These are phyloP conservation scores for Zygotorulaspora danielsina DNA, from an alignment of 805 yeast species.

Conservation along the genomic window DNA sequence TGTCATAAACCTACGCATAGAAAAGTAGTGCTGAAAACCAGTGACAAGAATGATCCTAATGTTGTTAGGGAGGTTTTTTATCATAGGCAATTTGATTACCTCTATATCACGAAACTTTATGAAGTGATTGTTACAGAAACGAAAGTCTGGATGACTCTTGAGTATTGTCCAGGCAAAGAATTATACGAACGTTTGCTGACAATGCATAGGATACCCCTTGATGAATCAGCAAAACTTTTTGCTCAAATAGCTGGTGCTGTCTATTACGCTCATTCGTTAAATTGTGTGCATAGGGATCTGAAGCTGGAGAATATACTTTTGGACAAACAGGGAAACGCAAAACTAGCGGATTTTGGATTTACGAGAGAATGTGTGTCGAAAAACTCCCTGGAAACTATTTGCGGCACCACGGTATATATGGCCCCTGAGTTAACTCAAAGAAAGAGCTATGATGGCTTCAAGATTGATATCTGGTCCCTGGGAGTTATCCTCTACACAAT, in stretches of 20 bases:
- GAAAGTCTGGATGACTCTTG: slow-evolving; percentile 80
- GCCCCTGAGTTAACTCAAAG: slow-evolving; percentile 83
- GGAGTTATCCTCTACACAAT: slow-evolving; percentile 86
- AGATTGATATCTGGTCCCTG: slow-evolving; percentile 86
- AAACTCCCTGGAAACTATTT: slow-evolving; percentile 66
- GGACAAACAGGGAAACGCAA: slow-evolving; percentile 56
- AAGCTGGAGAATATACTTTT: slow-evolving; percentile 72
- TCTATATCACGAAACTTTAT: slow-evolving; percentile 76
- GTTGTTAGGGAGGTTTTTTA: slow-evolving; percentile 87
- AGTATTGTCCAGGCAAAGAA: slow-evolving; percentile 82
- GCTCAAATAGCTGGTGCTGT: slow-evolving; percentile 59
- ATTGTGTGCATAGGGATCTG: slow-evolving; percentile 80
- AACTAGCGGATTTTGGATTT: slow-evolving; percentile 90
- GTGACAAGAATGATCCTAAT: slow-evolving; percentile 72
- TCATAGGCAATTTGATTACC: slow-evolving; percentile 77
- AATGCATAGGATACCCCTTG: slow-evolving; percentile 46
- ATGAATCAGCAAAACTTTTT: slow-evolving; percentile 51
- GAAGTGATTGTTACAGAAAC: slow-evolving; percentile 81
- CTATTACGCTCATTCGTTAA: slow-evolving; percentile 66
- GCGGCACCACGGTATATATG: slow-evolving; percentile 96
- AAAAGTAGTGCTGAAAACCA: slow-evolving; percentile 83
- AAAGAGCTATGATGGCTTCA: slow-evolving; percentile 70
- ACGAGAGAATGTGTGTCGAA: slow-evolving; percentile 68
- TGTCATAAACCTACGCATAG: slow-evolving; percentile 66
- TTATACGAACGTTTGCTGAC: slow-evolving; percentile 61